A percentile compares a stretch with the other conserved stretches of the same genome.
These are phyloP conservation scores for Termitomyces sp. DNA, from an alignment of 768 basidiomycete genomes.

Conservation along the genomic window DNA sequence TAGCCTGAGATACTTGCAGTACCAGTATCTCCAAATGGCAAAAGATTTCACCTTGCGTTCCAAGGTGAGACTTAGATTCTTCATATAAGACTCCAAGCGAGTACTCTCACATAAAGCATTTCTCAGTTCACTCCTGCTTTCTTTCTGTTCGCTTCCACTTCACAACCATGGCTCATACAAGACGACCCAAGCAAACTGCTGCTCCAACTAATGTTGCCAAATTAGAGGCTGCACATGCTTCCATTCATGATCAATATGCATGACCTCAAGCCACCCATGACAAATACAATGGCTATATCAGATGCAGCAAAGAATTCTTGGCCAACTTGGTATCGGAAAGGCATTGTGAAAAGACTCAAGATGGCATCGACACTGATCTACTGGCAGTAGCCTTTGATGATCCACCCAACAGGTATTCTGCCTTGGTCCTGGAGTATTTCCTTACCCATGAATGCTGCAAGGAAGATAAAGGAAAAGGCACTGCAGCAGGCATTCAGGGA, in stretches of 20 bases:
- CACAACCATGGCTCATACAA: too few species aligned
- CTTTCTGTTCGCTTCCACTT: too few species aligned
- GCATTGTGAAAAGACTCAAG: conserved; percentile 2
- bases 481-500: conserved; percentile 21
- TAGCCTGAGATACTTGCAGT: too few species aligned
- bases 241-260: neutral
- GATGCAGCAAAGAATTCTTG: conserved; percentile 13
- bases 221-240: neutral
- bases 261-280: neutral
- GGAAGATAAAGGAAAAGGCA: conserved; percentile 14
- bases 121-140: too few species aligned
- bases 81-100: too few species aligned
- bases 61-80: too few species aligned
- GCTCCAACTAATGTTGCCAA: too few species aligned
- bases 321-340: neutral
- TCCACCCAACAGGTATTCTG: conserved; percentile 20
- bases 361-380: conserved; percentile 16
- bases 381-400: conserved; percentile 24
- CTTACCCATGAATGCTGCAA: conserved; percentile 25
- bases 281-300: conserved; percentile 10
- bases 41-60: too few species aligned
- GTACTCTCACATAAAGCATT: too few species aligned
- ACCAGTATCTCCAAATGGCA: too few species aligned
- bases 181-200: too few species aligned
- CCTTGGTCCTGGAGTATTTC: conserved; percentile 21